Percentiles rank a stretch among this genome's conserved stretches.
Evolutionary conservation across 306 rosid genomes (phyloP).

Genomic region (Phaseolus lunatus): DNA sequence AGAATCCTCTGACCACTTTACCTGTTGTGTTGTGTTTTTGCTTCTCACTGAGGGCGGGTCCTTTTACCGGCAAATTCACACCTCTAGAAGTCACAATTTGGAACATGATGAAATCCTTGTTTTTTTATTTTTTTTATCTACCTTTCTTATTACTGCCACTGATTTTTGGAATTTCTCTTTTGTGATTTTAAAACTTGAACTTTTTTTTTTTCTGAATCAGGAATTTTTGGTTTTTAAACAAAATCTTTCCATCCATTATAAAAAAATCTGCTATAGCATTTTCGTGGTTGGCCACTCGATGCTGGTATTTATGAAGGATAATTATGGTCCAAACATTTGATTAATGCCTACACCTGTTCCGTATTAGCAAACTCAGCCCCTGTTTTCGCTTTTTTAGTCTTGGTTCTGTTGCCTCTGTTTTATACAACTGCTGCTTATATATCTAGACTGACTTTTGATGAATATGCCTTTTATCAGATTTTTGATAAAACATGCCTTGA

Average conservation of each 20-base stretch:
- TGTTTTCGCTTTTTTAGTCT: too few relatives aligned
- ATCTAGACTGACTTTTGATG: background rate
- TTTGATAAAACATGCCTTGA: background rate
- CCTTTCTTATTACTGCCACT: background rate
- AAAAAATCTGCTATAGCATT: too few relatives aligned
- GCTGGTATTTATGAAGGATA: too few relatives aligned
- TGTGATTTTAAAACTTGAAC: background rate
- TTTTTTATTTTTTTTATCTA: background rate
- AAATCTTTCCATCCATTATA: background rate
- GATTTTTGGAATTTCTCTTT: background rate
- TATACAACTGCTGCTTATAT: too few relatives aligned
- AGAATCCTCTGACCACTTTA: background rate
- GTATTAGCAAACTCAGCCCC: too few relatives aligned
- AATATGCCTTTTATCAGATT: too few relatives aligned
- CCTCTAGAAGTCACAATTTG: background rate
- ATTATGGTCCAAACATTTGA: too few relatives aligned
- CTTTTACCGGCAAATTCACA: background rate
- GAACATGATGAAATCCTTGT: conserved; percentile 6
- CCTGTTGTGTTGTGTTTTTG: background rate
- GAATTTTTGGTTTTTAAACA: background rate
- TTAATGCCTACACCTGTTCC: too few relatives aligned
- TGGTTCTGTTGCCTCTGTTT: too few relatives aligned
- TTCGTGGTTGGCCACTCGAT: too few relatives aligned
- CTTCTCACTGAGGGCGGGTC: background rate
- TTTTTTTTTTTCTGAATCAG: background rate